Conservation (phyloP, 78 protist species). For the Dictyostelium capitatum region DNA sequence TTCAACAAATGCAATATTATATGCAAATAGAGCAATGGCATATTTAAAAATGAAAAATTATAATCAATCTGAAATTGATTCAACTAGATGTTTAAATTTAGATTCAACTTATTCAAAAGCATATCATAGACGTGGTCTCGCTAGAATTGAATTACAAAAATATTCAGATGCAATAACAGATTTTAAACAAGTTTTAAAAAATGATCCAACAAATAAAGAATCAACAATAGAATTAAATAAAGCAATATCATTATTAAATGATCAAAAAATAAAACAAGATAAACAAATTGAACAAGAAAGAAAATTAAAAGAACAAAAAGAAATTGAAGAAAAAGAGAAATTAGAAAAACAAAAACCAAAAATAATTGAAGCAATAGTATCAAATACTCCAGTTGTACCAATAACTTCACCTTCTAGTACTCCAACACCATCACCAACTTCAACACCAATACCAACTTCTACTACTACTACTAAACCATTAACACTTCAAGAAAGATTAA, state of each 20-base stretch:
- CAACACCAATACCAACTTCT: constrained; percentile 9
- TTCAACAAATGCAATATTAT: constrained; percentile 40
- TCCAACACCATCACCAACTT: neutral
- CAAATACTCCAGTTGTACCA: neutral
- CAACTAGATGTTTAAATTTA: constrained; percentile 54
- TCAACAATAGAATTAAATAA: constrained; percentile 24
- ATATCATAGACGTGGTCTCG: constrained; percentile 71
- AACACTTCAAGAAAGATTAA: constrained; percentile 64
- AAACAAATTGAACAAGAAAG: neutral
- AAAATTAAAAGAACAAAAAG: neutral
- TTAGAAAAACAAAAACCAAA: constrained; percentile 16
- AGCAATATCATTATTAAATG: neutral
- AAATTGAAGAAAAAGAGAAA: neutral
- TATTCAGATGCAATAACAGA: constrained; percentile 50
- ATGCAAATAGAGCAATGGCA: constrained; percentile 70
- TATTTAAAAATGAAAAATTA: constrained; percentile 68
- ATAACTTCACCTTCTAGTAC: neutral
- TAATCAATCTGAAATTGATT: constrained; percentile 59
- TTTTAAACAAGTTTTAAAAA: constrained; percentile 6
- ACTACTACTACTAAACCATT: constrained; percentile 5
- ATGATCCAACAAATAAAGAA: constrained; percentile 53
- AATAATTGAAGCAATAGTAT: neutral
- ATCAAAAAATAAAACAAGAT: neutral
- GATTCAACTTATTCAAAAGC: constrained; percentile 41
- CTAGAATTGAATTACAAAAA: constrained; percentile 28